Conservation (phyloP, 2,329 filamentous ascomycete species). For the Microdochium trichocladiopsis region DNA sequence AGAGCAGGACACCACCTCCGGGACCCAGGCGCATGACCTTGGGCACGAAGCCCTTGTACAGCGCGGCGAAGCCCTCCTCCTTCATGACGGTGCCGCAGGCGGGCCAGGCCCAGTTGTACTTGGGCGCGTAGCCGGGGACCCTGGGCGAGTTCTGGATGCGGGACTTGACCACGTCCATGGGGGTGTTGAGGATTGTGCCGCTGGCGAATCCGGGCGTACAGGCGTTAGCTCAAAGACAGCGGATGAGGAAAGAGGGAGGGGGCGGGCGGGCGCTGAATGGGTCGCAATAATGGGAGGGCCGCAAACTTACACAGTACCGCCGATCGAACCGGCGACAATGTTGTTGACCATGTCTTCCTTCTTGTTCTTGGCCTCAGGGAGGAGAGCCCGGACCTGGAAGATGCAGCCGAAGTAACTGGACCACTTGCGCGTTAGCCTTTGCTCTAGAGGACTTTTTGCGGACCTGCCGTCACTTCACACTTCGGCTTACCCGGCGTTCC, state of each 20-base stretch:
- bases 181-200: conserved; percentile 90
- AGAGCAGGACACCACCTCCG: conserved; percentile 63
- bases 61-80: conserved; percentile 84
- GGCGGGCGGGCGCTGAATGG: no score
- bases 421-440: neutral
- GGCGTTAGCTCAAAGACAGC: neutral
- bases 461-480: neutral
- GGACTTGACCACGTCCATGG: conserved; percentile 96
- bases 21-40: conserved; percentile 73
- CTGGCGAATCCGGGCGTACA: neutral
- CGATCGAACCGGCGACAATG: conserved; percentile 75
- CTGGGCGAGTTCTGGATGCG: conserved; percentile 92
- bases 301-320: conserved; percentile 63
- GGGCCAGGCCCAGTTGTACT: conserved; percentile 99
- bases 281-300: no score
- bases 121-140: conserved; percentile 71
- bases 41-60: conserved; percentile 97
- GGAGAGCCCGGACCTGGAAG: conserved; percentile 83
- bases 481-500: conserved; percentile 25
- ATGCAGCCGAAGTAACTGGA: conserved; percentile 93
- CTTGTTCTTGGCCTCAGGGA: conserved; percentile 79
- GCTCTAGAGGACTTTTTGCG: neutral
- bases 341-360: conserved; percentile 78
- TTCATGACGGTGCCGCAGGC: conserved; percentile 78
- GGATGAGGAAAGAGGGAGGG: conserved; percentile 12